Evolutionary conservation across 2,329 filamentous ascomycete species (phyloP).

Genomic region (Cephalotrichum gorgonifer): DNA sequence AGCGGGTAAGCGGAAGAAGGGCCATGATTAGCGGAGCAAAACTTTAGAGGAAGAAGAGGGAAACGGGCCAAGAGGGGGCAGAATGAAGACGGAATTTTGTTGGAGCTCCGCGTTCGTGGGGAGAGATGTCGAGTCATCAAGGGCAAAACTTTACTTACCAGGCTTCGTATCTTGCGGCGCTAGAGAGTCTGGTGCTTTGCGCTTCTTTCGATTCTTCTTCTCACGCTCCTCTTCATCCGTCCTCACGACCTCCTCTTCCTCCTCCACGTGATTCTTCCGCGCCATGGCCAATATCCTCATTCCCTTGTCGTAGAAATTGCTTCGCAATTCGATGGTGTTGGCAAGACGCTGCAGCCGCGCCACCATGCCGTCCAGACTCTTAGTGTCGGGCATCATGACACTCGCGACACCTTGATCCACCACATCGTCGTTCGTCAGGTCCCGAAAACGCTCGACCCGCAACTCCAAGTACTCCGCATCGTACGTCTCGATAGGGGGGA

Average conservation of each 20-base stretch:
- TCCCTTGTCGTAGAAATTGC: conserved; percentile 58
- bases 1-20: neutral
- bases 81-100: too few species aligned
- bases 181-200: conserved; percentile 57
- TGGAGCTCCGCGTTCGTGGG: too few species aligned
- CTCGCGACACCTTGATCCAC: conserved; percentile 51
- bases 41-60: too few species aligned
- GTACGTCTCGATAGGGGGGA: conserved; percentile 43
- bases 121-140: neutral
- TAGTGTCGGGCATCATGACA: conserved; percentile 52
- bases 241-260: conserved; percentile 37
- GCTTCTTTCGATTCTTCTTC: conserved; percentile 58
- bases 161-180: conserved; percentile 39
- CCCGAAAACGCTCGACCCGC: conserved; percentile 45
- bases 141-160: conserved; percentile 15
- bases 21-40: conserved; percentile 8
- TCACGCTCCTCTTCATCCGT: conserved; percentile 36
- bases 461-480: conserved; percentile 60
- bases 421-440: conserved; percentile 57
- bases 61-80: too few species aligned
- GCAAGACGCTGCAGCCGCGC: conserved; percentile 53
- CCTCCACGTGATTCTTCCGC: conserved; percentile 51
- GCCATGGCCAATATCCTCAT: conserved; percentile 60
- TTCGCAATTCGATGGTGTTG: conserved; percentile 57
- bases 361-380: conserved; percentile 52